Evolutionary conservation across 495 filamentous ascomycete genomes (phyloP).

Genomic region (Staphylotrichum longicolle): DNA sequence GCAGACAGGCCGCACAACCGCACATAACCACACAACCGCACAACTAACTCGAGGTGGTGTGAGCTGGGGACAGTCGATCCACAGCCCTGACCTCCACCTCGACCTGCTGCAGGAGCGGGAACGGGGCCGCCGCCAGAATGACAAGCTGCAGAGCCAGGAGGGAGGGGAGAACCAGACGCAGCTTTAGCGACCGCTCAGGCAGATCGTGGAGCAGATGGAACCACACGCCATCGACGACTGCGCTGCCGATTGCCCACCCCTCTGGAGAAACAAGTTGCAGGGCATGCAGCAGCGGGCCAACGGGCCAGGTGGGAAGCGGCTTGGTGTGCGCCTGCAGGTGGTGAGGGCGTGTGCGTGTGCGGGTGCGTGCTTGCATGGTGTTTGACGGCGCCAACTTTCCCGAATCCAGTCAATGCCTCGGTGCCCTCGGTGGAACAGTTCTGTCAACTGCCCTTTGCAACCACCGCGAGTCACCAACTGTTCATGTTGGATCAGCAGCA

Average conservation of each 20-base stretch:
- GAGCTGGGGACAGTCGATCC: conserved; percentile 15
- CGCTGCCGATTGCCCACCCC: conserved; percentile 6
- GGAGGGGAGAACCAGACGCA: conserved; percentile 8
- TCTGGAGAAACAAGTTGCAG: background rate
- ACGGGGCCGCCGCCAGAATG: conserved; percentile 28
- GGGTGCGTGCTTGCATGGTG: conserved; percentile 4
- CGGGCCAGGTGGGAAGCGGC: conserved; percentile 14
- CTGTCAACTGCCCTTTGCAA: too few species aligned
- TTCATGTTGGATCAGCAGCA: too few species aligned
- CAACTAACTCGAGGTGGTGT: background rate
- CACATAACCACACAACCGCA: background rate
- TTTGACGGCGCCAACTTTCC: conserved; percentile 5
- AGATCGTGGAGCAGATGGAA: conserved; percentile 29
- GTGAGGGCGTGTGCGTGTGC: conserved; percentile 10
- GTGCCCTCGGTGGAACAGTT: background rate
- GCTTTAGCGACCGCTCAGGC: conserved; percentile 1
- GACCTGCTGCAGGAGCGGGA: conserved; percentile 35
- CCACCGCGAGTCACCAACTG: too few species aligned
- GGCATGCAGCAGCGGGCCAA: conserved; percentile 3
- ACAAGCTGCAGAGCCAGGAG: conserved; percentile 24
- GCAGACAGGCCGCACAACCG: background rate
- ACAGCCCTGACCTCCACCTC: conserved; percentile 1
- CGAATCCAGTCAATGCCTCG: background rate
- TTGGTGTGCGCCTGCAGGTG: conserved; percentile 11
- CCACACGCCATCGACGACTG: background rate